Evolutionary conservation across 768 basidiomycete genomes (phyloP).

Genomic region (Piloderma croceum): DNA sequence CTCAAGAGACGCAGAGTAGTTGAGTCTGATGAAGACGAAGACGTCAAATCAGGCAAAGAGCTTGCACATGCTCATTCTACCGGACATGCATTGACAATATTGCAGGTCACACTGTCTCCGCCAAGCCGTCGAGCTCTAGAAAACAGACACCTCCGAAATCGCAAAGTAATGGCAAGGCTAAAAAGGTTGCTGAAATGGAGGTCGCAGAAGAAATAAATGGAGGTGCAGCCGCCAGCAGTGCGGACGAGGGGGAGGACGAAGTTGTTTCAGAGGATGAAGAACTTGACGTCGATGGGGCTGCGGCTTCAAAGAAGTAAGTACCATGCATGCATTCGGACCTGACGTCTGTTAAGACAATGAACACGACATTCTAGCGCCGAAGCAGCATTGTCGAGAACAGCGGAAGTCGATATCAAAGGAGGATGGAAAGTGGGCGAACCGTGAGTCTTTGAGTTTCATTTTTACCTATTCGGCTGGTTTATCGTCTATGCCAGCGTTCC

Average conservation of each 20-base stretch:
- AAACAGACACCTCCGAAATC: constrained; percentile 2
- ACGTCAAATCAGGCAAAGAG: constrained; percentile 9
- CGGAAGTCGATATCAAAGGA: constrained; percentile 71
- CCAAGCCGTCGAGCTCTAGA: constrained; percentile 5
- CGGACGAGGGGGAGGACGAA: constrained; percentile 38
- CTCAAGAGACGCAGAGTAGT: constrained; percentile 49
- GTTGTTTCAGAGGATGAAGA: constrained; percentile 40
- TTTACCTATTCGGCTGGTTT: constrained; percentile 1
- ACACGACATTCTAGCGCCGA: constrained; percentile 47
- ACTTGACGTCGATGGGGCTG: constrained; percentile 30
- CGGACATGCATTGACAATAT: background rate
- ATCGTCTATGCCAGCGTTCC: constrained; percentile 58
- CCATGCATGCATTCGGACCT: background rate
- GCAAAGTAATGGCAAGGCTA: constrained; percentile 17
- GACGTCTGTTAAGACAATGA: background rate
- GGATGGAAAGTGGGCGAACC: constrained; percentile 83
- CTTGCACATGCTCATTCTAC: background rate
- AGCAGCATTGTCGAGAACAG: constrained; percentile 50
- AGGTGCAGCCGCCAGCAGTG: constrained; percentile 26
- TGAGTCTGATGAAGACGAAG: constrained; percentile 50
- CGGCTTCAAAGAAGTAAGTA: constrained; percentile 61
- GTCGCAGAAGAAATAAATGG: constrained; percentile 22
- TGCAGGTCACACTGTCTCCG: constrained; percentile 1
- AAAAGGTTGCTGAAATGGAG: constrained; percentile 7
- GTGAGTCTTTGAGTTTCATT: constrained; percentile 42